Evolutionary conservation across 1,284 basidiomycete species (phyloP), one percentile per base, ranked within the genome.

Genomic region (Tilletia indica): DNA sequence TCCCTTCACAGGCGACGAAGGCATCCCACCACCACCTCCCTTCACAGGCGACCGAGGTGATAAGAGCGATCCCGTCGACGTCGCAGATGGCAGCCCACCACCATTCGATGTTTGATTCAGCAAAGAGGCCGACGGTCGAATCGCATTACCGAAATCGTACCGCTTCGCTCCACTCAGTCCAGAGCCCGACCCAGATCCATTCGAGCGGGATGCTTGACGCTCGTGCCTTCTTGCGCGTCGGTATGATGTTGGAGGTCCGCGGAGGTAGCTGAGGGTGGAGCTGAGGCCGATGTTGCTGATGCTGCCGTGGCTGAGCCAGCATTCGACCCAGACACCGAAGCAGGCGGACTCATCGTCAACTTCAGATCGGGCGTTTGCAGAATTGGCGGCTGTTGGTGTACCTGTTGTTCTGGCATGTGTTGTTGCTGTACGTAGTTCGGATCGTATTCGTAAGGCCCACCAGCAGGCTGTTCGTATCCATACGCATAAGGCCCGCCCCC

Each of bases 91-190:
- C 19, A 19, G 16, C 51, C 47, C 47, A 11, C n/a, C 47, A n/a
- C 11, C 12, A 48, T 48, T 11, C n/a, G 25, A 31, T 31, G 25
- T 31, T 31, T 31, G 25, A 31, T 31, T 31, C 25, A 31, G 25
- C 25, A 31, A 31, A 31, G 25, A 31, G 25, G 25, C 25, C 25
- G 25, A 31, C 25, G 25, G 25, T 31, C 61, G 61, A 38, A 34
- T 38, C 31, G 61, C 31, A 45, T 45, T 45, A 1, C 61, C 61
- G 19, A 64, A 64, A 42, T 64, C 61, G 34, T 64, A 64, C 34
- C 61, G 61, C 36, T 64, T 64, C 61, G 51, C 51, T 8, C 61
- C 61, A 39, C 61, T 64, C 34, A 64, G 21, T 11, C 61, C 61
- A 3, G 61, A 64, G 6, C 61, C 61, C 3, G 61, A 64, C 12